Conservation (phyloP, 2,329 filamentous ascomycete genomes). For the Boeremia exigua region DNA sequence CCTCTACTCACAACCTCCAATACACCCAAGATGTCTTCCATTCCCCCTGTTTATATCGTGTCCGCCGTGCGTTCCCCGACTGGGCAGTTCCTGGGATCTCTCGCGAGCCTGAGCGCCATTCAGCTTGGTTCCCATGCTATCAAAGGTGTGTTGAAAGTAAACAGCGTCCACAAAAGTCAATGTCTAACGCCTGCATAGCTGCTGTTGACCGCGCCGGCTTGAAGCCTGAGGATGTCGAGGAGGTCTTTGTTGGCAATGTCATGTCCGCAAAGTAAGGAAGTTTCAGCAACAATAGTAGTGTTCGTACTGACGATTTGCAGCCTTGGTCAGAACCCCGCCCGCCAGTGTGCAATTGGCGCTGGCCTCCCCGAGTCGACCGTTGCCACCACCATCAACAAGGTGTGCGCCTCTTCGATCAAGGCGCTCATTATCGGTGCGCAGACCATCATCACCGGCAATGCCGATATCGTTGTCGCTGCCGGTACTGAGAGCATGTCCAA, state of each 20-base stretch:
- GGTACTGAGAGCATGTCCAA: slow-evolving; percentile 99
- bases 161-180: slow-evolving; percentile 5
- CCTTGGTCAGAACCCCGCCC: slow-evolving; percentile 93
- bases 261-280: slow-evolving; percentile 83
- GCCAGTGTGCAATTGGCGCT: slow-evolving; percentile 89
- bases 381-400: slow-evolving; percentile 97
- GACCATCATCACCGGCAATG: slow-evolving; percentile 96
- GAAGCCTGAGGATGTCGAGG: slow-evolving; percentile 88
- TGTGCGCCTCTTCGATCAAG: slow-evolving; percentile 95
- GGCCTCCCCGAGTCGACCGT: slow-evolving; percentile 81
- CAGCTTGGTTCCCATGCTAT: slow-evolving; percentile 91
- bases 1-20: slow-evolving; percentile 12
- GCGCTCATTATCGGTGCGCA: slow-evolving; percentile 93
- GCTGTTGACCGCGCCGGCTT: slow-evolving; percentile 87
- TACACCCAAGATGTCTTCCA: slow-evolving; percentile 70
- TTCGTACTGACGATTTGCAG: slow-evolving; percentile 55
- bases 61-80: slow-evolving; percentile 89
- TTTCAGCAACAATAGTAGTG: not conserved
- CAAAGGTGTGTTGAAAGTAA: slow-evolving; percentile 68
- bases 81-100: slow-evolving; percentile 93
- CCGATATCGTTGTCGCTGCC: slow-evolving; percentile 89
- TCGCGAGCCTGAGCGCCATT: slow-evolving; percentile 83
- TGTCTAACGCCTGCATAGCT: slow-evolving; percentile 50
- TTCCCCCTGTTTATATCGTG: slow-evolving; percentile 94
- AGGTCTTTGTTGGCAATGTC: slow-evolving; percentile 98